Evolutionary conservation across 1,284 basidiomycete species (phyloP).

Genomic region (Thelephora terrestris): DNA sequence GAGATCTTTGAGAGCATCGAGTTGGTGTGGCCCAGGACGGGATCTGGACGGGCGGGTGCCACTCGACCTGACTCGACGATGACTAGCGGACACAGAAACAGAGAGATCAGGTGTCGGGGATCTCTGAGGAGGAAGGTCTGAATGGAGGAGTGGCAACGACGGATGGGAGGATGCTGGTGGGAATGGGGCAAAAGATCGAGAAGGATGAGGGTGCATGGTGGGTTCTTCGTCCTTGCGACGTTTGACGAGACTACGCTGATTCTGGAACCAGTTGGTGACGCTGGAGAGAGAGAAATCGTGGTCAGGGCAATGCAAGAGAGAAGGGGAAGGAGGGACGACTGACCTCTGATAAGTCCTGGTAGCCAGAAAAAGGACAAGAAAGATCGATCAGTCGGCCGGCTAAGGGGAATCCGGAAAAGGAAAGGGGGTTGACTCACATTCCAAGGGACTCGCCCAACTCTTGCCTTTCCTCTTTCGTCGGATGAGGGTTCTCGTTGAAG

Average conservation of each 20-base stretch:
- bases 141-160: conserved; percentile 13
- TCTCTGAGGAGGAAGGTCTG: background rate
- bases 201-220: conserved; percentile 13
- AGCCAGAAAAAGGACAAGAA: background rate
- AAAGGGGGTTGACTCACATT: conserved; percentile 43
- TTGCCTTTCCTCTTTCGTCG: conserved; percentile 54
- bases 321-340: background rate
- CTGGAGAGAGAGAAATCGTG: conserved; percentile 25
- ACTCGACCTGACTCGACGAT: conserved; percentile 4
- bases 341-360: conserved; percentile 1
- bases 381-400: conserved; percentile 2
- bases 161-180: conserved; percentile 22
- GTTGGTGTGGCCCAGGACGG: conserved; percentile 68
- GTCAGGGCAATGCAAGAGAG: background rate
- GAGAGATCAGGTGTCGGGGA: conserved; percentile 10
- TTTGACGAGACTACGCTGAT: conserved; percentile 65
- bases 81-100: conserved; percentile 7
- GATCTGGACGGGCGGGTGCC: conserved; percentile 34
- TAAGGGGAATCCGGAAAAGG: background rate
- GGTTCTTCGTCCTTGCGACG: conserved; percentile 47
- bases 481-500: conserved; percentile 53
- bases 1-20: conserved; percentile 60
- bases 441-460: conserved; percentile 54
- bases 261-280: conserved; percentile 78
- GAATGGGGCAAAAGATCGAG: conserved; percentile 36